Evolutionary conservation across 768 basidiomycete species (phyloP), one percentile per base, ranked within the genome.

Genomic region (Tylopilus balloui): DNA sequence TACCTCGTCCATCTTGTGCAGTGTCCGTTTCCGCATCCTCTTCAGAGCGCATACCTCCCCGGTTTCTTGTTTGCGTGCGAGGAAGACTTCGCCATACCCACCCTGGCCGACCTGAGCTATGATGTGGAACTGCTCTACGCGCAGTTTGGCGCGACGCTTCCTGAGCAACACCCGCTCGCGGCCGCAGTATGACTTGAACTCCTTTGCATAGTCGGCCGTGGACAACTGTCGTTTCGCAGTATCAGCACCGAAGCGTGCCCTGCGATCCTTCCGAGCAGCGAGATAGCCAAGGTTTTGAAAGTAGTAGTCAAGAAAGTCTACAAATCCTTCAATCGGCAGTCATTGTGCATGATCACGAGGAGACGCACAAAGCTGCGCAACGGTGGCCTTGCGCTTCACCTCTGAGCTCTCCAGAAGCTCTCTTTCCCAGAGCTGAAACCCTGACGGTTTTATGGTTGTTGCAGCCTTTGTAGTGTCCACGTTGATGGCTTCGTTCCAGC

Each of bases 81-180:
- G 77, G 63, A 88, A 99, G 21, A 99, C 96, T 56, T 97, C 95
- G 6, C 96, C 96, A 69, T 98, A 99, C 3, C 96, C 96, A 12
- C 96, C 96, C 71, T 99, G 96, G 1, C 96, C 96, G 41, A 99
- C 92, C 69, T 99, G 96, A 1, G 93, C 92, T 55, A 99, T 94
- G 66, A 99, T 95, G 62, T 96, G 91, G 69, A 99, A 99, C 62
- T 95, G 90, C 42, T 97, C 92, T 21, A 99, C 83, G 51, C 83
- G 81, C 36, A 98, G 77, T 65, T 96, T 99, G 11, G 94, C 85
- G 31, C 96, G 78, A n/a, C 96, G 79, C 53, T 88, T 85, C 46
- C 96, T 78, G n/a, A 99, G 76, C 8, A 96, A 65, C 5, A 94
- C 94, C 13, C 95, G 86, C 68, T 99, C 96, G 21, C 93, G 81